These are phyloP conservation scores for Bocquillonia castaneifolia DNA, from an alignment of 441 rosid genomes.

Conservation along the genomic window DNA sequence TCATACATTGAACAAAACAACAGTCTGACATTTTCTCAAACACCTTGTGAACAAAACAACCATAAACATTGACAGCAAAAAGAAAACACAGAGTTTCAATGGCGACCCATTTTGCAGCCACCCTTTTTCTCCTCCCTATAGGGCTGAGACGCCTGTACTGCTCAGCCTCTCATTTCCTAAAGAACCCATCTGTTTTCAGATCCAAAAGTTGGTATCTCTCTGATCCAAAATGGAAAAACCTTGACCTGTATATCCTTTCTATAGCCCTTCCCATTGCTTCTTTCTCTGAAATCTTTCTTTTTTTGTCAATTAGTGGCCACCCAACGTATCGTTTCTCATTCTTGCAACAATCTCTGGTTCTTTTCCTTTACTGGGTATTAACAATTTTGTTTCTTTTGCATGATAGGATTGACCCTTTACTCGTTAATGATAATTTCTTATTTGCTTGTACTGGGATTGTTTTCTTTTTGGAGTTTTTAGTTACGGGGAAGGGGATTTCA, in stretches of 20 bases:
- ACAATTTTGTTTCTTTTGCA: slow-evolving; percentile 33
- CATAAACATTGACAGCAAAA: too few species aligned
- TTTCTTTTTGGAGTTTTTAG: slow-evolving; percentile 41
- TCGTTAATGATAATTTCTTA: slow-evolving; percentile 32
- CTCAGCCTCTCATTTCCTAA: slow-evolving; percentile 46
- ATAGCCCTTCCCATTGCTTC: slow-evolving; percentile 55
- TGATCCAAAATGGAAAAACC: slow-evolving; percentile 38
- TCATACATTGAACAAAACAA: too few species aligned
- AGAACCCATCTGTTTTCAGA: slow-evolving; percentile 45
- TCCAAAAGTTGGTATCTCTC: slow-evolving; percentile 54
- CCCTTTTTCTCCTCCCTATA: slow-evolving; percentile 42
- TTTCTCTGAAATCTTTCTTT: slow-evolving; percentile 43
- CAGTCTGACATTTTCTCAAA: too few species aligned
- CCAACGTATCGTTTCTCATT: slow-evolving; percentile 49
- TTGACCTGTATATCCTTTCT: slow-evolving; percentile 46
- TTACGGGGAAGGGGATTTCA: slow-evolving; percentile 37
- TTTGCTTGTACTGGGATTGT: slow-evolving; percentile 33
- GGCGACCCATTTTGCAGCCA: slow-evolving; percentile 43
- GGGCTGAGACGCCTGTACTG: slow-evolving; percentile 49
- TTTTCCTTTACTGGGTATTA: slow-evolving; percentile 45
- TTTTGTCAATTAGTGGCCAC: slow-evolving; percentile 39
- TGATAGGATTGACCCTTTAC: slow-evolving; percentile 26
- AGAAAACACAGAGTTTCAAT: slow-evolving; percentile 39
- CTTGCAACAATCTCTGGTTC: slow-evolving; percentile 35
- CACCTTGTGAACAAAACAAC: too few species aligned